Evolutionary conservation across 2,329 filamentous ascomycete genomes (phyloP).

Genomic region (Aureobasidium sp.): DNA sequence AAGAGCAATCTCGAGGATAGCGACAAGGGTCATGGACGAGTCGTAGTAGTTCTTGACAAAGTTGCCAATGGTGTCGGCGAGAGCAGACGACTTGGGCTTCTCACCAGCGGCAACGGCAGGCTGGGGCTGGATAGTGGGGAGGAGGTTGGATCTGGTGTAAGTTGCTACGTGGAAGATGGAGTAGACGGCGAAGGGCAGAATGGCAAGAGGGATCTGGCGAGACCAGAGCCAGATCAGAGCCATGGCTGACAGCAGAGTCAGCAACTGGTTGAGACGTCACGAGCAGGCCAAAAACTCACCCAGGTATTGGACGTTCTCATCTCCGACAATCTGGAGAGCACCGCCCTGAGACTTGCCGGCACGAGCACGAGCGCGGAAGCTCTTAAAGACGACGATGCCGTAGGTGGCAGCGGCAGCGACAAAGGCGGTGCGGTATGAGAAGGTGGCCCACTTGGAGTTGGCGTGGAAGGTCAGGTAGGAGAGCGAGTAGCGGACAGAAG

Average conservation of each 20-base stretch:
- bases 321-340: conserved; percentile 60
- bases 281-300: conserved; percentile 50
- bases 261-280: not conserved
- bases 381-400: conserved; percentile 98
- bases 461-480: conserved; percentile 88
- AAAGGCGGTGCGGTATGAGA: conserved; percentile 88
- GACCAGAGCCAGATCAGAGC: conserved; percentile 91
- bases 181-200: conserved; percentile 93
- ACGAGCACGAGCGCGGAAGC: conserved; percentile 77
- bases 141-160: conserved; percentile 87
- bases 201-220: conserved; percentile 79
- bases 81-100: conserved; percentile 54
- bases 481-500: conserved; percentile 72
- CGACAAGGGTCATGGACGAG: conserved; percentile 86
- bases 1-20: conserved; percentile 77
- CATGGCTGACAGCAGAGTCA: conserved; percentile 58
- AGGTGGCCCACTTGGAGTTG: conserved; percentile 65
- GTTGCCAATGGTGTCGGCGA: conserved; percentile 75
- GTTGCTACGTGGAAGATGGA: conserved; percentile 97
- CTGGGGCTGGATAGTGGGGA: conserved; percentile 74
- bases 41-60: conserved; percentile 99
- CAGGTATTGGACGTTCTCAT: conserved; percentile 98
- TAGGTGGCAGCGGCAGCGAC: conserved; percentile 85
- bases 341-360: conserved; percentile 57
- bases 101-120: conserved; percentile 47